Base-by-base conservation (phyloP, 2,329 filamentous ascomycete genomes). In the Xylariales sp. region DNA sequence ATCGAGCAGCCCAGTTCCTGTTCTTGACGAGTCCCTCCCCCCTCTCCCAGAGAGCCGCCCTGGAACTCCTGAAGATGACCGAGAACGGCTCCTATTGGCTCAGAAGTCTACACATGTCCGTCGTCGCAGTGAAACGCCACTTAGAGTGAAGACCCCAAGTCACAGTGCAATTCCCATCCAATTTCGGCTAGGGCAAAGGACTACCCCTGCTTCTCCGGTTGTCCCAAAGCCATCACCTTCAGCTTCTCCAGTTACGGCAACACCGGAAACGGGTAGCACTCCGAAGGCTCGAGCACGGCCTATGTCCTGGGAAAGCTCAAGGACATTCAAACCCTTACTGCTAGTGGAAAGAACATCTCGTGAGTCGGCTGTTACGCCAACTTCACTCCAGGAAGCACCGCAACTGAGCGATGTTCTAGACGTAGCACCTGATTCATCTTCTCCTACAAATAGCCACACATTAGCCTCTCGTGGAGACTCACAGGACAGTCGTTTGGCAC, bases 291-390 rank as follows among this genome's bases (percentile, higher is more conserved):
- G 80, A 49, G 75, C 83, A 28, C 83, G 88, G 5, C 87, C 87
- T 12, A 88, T 82, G 12, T 90, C 87, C 0, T 90, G 88, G 88
- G 88, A 89, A 52, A 87, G 81, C 70, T 85, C 85, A 18, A 87
- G 87, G 62, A 93, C 96, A 76, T 90, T 94, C 74, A 90, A 92
- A 72, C 94, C 94, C 0, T 82, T 97, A 8, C 95, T 92, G 79
- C 89, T 97, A 28, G 88, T 97, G 6, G 92, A 97, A 78, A 89
- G 82, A 70, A 82, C 82, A 3, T 81, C 83, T 8, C 80, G 82
- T 49, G 78, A 78, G 50, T 75, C 79, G 5, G 72, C 74, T 3
- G 76, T 79, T 34, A 73, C 76, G 28, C 71, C 78, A 23, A 72
- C 69, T 41, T 68, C 66, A 39, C 67, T 71, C 7, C 79, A 81